A percentile compares a stretch with the other conserved stretches of the same genome.
phyloP scores from a whole-genome alignment of 441 rosid species.

The Croton laevigatus region DNA sequence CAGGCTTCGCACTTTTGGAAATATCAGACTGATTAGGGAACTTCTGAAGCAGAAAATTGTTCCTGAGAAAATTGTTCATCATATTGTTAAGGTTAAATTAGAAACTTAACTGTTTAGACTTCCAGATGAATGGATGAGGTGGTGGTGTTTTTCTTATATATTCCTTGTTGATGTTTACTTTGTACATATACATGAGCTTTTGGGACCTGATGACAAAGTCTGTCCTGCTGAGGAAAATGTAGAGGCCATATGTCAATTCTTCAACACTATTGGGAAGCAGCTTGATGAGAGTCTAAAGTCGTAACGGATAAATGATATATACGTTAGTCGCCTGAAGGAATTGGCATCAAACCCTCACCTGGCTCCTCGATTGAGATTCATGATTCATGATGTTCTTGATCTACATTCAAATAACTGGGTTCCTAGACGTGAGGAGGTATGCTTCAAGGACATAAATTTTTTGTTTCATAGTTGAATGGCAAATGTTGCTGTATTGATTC shows the following conservation, averaged over 20 bases:
- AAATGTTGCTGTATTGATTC: neutral
- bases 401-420: constrained; percentile 74
- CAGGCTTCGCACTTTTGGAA: constrained; percentile 84
- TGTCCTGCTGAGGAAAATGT: constrained; percentile 88
- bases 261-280: constrained; percentile 81
- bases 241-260: constrained; percentile 83
- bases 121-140: neutral
- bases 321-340: constrained; percentile 63
- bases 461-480: neutral
- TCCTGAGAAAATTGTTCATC: constrained; percentile 79
- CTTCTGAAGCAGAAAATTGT: constrained; percentile 93
- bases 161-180: constrained; percentile 12
- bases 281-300: constrained; percentile 71
- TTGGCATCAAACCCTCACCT: constrained; percentile 59
- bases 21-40: constrained; percentile 86
- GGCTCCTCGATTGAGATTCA: constrained; percentile 68
- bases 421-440: constrained; percentile 93
- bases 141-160: neutral
- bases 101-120: neutral
- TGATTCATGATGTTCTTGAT: constrained; percentile 77
- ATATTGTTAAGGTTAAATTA: constrained; percentile 59
- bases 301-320: constrained; percentile 60
- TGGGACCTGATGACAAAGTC: constrained; percentile 50
- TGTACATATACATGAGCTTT: constrained; percentile 69
- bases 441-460: neutral